phyloP scores from a whole-genome alignment of 176 grass and related monocot species.

The Rhynchospora tenuis region DNA sequence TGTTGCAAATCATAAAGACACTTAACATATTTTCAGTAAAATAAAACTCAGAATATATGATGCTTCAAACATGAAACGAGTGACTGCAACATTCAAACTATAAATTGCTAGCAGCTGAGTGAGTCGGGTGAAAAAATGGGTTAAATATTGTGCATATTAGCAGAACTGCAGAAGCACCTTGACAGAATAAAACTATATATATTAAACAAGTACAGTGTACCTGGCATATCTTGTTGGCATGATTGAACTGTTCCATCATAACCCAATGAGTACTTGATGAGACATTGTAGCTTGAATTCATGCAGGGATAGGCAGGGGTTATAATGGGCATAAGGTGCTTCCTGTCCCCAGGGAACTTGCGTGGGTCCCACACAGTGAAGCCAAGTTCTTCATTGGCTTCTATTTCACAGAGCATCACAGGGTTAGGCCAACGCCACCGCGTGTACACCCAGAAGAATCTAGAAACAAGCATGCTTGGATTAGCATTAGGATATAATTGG shows the following conservation, averaged over 20 bases:
- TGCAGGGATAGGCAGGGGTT: slow-evolving; percentile 94
- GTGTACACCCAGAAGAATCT: slow-evolving; percentile 90
- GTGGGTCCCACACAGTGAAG: slow-evolving; percentile 92
- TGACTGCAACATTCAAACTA: background rate
- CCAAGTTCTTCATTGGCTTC: slow-evolving; percentile 84
- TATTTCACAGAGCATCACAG: slow-evolving; percentile 87
- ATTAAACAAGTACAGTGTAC: slow-evolving; percentile 22
- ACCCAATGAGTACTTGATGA: slow-evolving; percentile 87
- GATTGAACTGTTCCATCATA: slow-evolving; percentile 84
- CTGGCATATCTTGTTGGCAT: slow-evolving; percentile 79
- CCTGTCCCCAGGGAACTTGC: slow-evolving; percentile 76
- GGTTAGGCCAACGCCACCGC: slow-evolving; percentile 90
- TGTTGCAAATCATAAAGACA: slow-evolving; percentile 5
- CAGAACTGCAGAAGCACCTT: background rate
- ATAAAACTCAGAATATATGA: background rate
- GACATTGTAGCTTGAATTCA: slow-evolving; percentile 99
- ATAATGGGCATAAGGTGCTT: slow-evolving; percentile 96
- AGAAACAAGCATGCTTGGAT: slow-evolving; percentile 86
- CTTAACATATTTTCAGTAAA: slow-evolving; percentile 8
- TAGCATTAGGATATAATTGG: slow-evolving; percentile 92
- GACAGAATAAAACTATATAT: background rate
- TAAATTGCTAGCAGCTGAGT: background rate
- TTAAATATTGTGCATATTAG: background rate
- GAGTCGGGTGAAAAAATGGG: background rate
- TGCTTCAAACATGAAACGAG: background rate